Evolutionary conservation across 306 rosid species (phyloP).

Genomic region (Ziziphus jujuba): DNA sequence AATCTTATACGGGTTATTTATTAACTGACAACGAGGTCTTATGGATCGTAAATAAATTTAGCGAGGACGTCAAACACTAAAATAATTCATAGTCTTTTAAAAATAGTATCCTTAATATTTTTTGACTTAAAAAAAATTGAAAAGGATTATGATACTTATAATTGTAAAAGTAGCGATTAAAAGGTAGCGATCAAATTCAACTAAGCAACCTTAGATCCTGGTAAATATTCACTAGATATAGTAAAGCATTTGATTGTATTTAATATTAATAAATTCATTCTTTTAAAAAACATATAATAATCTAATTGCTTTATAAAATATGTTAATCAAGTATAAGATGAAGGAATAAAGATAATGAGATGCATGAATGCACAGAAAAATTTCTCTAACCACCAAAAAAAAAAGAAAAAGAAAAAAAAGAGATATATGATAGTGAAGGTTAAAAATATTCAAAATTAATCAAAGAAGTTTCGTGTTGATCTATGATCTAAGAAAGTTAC

Average conservation of each 20-base stretch:
- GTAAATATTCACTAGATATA: conserved; percentile 10
- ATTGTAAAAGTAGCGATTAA: conserved; percentile 4
- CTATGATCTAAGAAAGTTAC: too few species aligned
- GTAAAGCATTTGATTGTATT: conserved; percentile 7
- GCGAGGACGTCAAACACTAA: conserved; percentile 32
- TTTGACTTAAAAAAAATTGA: conserved; percentile 1
- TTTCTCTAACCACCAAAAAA: too few species aligned
- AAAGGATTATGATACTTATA: conserved; percentile 22
- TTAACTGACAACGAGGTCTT: conserved; percentile 15
- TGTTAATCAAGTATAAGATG: too few species aligned
- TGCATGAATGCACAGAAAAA: too few species aligned
- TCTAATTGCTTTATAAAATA: not conserved
- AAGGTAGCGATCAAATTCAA: not conserved
- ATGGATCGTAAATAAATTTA: conserved; percentile 4
- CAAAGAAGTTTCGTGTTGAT: too few species aligned
- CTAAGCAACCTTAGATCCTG: not conserved
- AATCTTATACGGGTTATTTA: conserved; percentile 2
- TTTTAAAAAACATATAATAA: too few species aligned
- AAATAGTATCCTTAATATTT: conserved; percentile 1
- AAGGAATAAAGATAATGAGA: too few species aligned
- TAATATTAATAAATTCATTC: not conserved
- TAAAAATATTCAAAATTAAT: too few species aligned
- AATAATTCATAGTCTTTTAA: conserved; percentile 7
- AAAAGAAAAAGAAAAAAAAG: too few species aligned
- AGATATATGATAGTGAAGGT: too few species aligned